phyloP scores from a whole-genome alignment of 2,329 filamentous ascomycete genomes.

The Xylaria sp. region DNA sequence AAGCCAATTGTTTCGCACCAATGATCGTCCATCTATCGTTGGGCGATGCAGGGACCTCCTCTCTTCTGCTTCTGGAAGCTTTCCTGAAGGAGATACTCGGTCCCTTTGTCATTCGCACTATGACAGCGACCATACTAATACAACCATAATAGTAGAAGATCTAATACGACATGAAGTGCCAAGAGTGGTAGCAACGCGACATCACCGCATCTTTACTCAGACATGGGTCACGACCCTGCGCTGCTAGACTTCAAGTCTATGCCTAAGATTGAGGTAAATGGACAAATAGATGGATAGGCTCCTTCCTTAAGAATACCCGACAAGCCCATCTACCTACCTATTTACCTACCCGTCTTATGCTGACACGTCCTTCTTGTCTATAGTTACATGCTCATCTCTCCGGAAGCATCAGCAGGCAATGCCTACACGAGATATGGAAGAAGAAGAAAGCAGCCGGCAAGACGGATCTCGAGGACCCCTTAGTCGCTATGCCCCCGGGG shows the following conservation, averaged over 20 bases:
- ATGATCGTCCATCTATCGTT: neutral
- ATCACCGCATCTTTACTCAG: neutral
- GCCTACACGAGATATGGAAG: slow-evolving; percentile 79
- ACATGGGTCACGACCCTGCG: slow-evolving; percentile 13
- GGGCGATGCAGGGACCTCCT: slow-evolving; percentile 16
- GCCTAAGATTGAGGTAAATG: slow-evolving; percentile 42
- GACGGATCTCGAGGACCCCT: slow-evolving; percentile 73
- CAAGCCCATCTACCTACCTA: neutral
- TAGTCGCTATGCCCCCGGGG: slow-evolving; percentile 74
- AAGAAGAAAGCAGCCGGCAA: slow-evolving; percentile 64
- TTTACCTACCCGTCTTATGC: neutral
- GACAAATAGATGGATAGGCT: neutral
- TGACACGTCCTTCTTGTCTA: slow-evolving; percentile 12
- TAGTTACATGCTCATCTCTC: slow-evolving; percentile 35
- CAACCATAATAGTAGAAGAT: neutral
- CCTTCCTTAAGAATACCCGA: neutral
- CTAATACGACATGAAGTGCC: slow-evolving; percentile 1
- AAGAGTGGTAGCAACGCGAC: neutral
- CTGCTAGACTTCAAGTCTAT: slow-evolving; percentile 40
- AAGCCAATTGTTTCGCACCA: slow-evolving; percentile 15
- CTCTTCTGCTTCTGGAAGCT: slow-evolving; percentile 27
- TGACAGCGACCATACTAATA: neutral
- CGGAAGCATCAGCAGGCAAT: slow-evolving; percentile 70
- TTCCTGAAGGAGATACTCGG: slow-evolving; percentile 26
- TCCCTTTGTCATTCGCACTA: slow-evolving; percentile 19